A percentile compares a stretch with the other conserved stretches of the same genome.
These are phyloP conservation scores for Zopfia rhizophila DNA, from an alignment of 2,329 filamentous ascomycete species.

Conservation along the genomic window DNA sequence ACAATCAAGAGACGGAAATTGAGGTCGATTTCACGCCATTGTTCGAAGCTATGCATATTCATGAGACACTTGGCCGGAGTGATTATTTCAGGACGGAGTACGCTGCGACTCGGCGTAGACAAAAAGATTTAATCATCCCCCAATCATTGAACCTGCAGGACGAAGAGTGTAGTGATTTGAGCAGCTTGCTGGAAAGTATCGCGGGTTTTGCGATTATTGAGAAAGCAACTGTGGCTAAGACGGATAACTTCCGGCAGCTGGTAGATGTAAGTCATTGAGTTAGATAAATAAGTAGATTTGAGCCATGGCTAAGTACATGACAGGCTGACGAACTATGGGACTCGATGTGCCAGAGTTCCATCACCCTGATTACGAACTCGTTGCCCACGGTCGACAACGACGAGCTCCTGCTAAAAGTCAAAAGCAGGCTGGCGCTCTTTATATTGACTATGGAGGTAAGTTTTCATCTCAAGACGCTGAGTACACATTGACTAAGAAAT, in stretches of 20 bases:
- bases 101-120: conserved; percentile 85
- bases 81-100: conserved; percentile 94
- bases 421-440: conserved; percentile 90
- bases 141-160: conserved; percentile 78
- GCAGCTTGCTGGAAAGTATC: conserved; percentile 90
- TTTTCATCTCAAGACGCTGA: conserved; percentile 22
- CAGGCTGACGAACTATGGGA: conserved; percentile 98
- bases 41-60: conserved; percentile 95
- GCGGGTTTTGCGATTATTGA: conserved; percentile 97
- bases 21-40: conserved; percentile 94
- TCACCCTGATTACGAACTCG: conserved; percentile 82
- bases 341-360: conserved; percentile 91
- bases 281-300: not conserved
- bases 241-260: conserved; percentile 80
- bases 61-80: conserved; percentile 90
- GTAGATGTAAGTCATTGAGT: conserved; percentile 72
- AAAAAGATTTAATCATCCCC: conserved; percentile 91
- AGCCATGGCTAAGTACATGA: conserved; percentile 7
- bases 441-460: conserved; percentile 96
- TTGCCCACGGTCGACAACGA: conserved; percentile 85
- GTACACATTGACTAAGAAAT: not conserved
- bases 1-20: conserved; percentile 84
- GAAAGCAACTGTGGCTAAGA: conserved; percentile 88
- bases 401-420: conserved; percentile 91
- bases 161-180: conserved; percentile 87